Conservation (phyloP, 202 grass and related monocot genomes). For the Eragrostis tef region DNA sequence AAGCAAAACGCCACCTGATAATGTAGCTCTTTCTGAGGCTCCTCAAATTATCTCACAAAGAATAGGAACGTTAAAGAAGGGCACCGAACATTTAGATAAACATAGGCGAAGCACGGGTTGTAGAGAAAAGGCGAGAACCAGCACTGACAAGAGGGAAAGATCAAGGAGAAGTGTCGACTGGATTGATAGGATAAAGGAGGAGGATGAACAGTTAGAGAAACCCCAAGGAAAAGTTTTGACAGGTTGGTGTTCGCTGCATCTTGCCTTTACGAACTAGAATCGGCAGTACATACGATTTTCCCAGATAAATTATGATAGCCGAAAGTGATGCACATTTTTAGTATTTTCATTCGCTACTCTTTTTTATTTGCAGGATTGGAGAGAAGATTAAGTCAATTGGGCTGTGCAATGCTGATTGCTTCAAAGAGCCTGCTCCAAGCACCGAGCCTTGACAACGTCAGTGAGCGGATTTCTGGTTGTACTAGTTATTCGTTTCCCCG, state of each 20-base stretch:
- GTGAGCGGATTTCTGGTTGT: constrained; percentile 39
- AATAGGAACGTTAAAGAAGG: constrained; percentile 57
- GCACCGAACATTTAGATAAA: constrained; percentile 53
- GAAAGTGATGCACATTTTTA: not conserved
- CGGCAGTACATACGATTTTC: not conserved
- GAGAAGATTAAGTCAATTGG: constrained; percentile 85
- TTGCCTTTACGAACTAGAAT: not conserved
- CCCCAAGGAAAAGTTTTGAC: constrained; percentile 98
- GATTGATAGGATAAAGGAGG: constrained; percentile 53
- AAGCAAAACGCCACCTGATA: constrained; percentile 40
- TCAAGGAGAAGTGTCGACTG: constrained; percentile 75
- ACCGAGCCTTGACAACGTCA: constrained; percentile 43
- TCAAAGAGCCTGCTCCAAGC: constrained; percentile 65
- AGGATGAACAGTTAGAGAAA: constrained; percentile 63
- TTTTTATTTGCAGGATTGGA: constrained; percentile 69
- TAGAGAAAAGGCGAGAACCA: constrained; percentile 56
- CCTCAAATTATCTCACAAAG: constrained; percentile 53
- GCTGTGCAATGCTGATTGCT: constrained; percentile 88
- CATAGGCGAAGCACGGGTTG: constrained; percentile 59
- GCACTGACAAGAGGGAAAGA: constrained; percentile 55
- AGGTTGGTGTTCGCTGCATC: constrained; percentile 54
- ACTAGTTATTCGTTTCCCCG: constrained; percentile 14
- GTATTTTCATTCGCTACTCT: not conserved
- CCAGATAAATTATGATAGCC: no score
- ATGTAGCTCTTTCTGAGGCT: constrained; percentile 48